Evolutionary conservation across 768 basidiomycete species (phyloP).

Genomic region (Termitomyces sp.): DNA sequence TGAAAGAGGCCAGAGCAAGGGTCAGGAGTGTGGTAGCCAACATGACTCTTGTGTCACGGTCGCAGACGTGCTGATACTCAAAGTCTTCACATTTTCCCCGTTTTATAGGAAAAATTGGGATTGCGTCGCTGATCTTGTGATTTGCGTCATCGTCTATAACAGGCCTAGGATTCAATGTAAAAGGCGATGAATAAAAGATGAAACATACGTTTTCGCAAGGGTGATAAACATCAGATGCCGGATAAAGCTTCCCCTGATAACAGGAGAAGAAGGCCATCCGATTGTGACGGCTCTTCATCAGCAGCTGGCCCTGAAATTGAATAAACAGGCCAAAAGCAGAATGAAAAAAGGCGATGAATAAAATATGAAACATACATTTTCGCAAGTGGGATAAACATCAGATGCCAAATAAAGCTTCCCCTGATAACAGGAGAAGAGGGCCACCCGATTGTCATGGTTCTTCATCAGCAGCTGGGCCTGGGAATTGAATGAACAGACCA

Average conservation of each 20-base stretch:
- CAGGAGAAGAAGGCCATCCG: not conserved
- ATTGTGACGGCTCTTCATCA: not conserved
- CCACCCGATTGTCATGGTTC: not conserved
- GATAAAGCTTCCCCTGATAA: not conserved
- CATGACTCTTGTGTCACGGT: conserved; percentile 14
- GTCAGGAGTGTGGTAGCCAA: conserved; percentile 22
- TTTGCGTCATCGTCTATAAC: not conserved
- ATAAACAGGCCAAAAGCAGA: not conserved
- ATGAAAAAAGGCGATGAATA: not conserved
- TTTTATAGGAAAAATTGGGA: not conserved
- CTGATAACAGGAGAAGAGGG: not conserved
- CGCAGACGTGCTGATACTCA: not conserved
- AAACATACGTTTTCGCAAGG: not conserved
- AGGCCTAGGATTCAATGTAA: too few species aligned
- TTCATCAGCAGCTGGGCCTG: not conserved
- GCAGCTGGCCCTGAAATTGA: not conserved
- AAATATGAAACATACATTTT: not conserved
- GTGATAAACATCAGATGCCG: not conserved
- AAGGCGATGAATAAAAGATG: not conserved
- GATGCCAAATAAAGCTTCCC: not conserved
- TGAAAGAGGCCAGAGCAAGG: conserved; percentile 17
- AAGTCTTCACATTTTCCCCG: not conserved
- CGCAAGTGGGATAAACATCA: not conserved
- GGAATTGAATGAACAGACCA: not conserved
- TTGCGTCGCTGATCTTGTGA: not conserved